phyloP scores from a whole-genome alignment of 129 eudicot genomes.

The Centrapalus pauciflorus region DNA sequence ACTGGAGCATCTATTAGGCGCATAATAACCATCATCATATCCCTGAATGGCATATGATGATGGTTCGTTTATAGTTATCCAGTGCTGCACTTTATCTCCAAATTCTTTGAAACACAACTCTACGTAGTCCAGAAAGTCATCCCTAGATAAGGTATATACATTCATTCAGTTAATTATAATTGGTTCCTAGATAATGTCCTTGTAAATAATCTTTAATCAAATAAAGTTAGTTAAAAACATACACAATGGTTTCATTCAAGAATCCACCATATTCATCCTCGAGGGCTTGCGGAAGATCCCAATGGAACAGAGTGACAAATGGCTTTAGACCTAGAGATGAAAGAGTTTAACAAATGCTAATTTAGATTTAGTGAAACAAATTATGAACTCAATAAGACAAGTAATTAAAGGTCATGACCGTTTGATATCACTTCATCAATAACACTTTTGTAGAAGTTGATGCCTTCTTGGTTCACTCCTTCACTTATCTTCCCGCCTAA shows the following conservation, averaged over 20 bases:
- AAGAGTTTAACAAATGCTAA: neutral
- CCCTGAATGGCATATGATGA: neutral
- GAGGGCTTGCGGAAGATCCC: conserved; percentile 12
- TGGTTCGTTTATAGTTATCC: conserved; percentile 1
- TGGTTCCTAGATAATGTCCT: too few species aligned
- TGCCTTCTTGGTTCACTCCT: conserved; percentile 6
- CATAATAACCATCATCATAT: neutral
- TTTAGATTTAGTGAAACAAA: neutral
- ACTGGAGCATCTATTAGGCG: neutral
- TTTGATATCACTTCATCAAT: conserved; percentile 9
- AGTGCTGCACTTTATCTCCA: conserved; percentile 5
- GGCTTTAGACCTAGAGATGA: too few species aligned
- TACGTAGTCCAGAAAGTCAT: neutral
- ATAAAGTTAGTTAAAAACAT: neutral
- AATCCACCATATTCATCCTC: conserved; percentile 16
- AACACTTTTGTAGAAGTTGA: conserved; percentile 11
- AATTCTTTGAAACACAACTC: conserved; percentile 9
- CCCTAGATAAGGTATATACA: neutral
- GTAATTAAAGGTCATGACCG: neutral
- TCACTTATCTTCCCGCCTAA: neutral
- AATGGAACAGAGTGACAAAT: too few species aligned
- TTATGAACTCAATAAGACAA: neutral
- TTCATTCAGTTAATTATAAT: neutral
- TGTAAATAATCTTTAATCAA: neutral
- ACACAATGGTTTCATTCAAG: neutral